phyloP scores from a whole-genome alignment of 2,329 filamentous ascomycete genomes.

The Rugonectria rugulosa region DNA sequence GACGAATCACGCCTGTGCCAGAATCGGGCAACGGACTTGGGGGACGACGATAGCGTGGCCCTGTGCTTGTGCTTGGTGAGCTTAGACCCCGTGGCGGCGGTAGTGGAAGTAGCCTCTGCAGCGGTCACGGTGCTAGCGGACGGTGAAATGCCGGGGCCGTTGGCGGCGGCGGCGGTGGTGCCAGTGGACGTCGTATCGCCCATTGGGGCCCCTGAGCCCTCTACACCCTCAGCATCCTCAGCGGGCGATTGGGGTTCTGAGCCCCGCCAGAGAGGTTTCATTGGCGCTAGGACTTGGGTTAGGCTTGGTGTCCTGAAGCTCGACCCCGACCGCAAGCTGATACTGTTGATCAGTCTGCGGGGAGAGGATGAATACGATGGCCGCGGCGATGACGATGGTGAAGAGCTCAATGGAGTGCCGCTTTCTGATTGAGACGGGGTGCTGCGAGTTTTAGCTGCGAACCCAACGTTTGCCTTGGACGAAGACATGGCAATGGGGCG shows the following conservation, averaged over 20 bases:
- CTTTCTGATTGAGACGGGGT: constrained; percentile 22
- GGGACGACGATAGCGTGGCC: constrained; percentile 30
- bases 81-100: constrained; percentile 29
- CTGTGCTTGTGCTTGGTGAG: constrained; percentile 12
- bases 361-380: constrained; percentile 35
- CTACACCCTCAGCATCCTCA: background rate
- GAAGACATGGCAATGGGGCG: constrained; percentile 24
- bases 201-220: constrained; percentile 23
- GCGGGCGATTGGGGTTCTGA: constrained; percentile 21
- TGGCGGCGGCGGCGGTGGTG: constrained; percentile 22
- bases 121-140: constrained; percentile 1
- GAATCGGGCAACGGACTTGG: constrained; percentile 37
- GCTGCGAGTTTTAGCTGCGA: constrained; percentile 22
- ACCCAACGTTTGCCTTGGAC: constrained; percentile 5
- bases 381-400: constrained; percentile 33
- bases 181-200: constrained; percentile 15
- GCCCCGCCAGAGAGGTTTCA: constrained; percentile 38
- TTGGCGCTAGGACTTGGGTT: constrained; percentile 39
- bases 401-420: constrained; percentile 20
- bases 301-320: constrained; percentile 33
- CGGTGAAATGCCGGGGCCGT: constrained; percentile 22
- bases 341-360: constrained; percentile 37
- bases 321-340: constrained; percentile 39
- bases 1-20: constrained; percentile 38
- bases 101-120: constrained; percentile 15